phyloP scores from a whole-genome alignment of 768 basidiomycete genomes.

The Inosperma sp. region DNA sequence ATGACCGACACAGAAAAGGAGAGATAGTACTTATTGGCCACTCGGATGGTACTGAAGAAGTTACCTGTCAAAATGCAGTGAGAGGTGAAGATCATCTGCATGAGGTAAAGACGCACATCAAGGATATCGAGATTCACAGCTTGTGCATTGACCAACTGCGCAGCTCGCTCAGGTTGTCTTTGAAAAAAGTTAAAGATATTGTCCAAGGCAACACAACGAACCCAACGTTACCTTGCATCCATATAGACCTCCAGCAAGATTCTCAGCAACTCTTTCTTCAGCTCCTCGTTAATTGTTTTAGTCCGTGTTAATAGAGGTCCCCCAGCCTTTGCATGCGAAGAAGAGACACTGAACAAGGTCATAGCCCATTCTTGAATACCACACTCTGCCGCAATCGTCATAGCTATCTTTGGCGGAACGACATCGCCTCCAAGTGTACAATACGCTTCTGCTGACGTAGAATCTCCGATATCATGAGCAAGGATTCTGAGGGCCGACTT shows the following conservation, averaged over 20 bases:
- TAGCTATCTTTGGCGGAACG: constrained; percentile 55
- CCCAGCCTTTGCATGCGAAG: constrained; percentile 20
- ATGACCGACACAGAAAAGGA: constrained; percentile 73
- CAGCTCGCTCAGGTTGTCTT: constrained; percentile 58
- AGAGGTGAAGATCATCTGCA: neutral
- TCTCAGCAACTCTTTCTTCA: constrained; percentile 58
- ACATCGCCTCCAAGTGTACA: constrained; percentile 78
- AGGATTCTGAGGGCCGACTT: constrained; percentile 61
- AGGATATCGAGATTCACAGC: constrained; percentile 70
- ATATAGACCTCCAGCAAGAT: constrained; percentile 80
- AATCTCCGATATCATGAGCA: constrained; percentile 66
- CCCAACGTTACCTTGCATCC: constrained; percentile 57
- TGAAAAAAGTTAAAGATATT: neutral
- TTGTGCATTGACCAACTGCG: constrained; percentile 73
- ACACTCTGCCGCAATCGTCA: constrained; percentile 44
- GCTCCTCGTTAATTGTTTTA: constrained; percentile 41
- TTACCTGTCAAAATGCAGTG: constrained; percentile 40
- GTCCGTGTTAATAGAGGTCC: constrained; percentile 25
- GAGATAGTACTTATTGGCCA: constrained; percentile 76
- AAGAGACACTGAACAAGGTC: constrained; percentile 36
- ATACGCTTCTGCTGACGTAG: constrained; percentile 77
- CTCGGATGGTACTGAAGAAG: constrained; percentile 60
- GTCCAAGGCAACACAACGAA: neutral
- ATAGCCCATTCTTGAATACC: constrained; percentile 52
- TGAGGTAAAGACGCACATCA: constrained; percentile 50